Base-by-base conservation (phyloP, 2,329 filamentous ascomycete genomes). In the Leptographium procerum region DNA sequence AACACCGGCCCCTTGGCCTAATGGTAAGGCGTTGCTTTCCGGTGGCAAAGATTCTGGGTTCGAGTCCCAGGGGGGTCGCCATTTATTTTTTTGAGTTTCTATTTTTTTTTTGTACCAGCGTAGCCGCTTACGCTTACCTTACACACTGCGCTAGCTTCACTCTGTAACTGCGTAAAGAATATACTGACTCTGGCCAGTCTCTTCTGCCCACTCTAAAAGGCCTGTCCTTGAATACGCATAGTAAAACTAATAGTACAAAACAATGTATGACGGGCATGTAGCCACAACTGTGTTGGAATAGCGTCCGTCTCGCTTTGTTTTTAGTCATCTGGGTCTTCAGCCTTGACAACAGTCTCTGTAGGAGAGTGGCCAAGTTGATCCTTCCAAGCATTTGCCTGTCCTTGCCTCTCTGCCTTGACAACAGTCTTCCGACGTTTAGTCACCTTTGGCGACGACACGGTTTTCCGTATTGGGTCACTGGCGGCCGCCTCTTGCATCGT, bases 351-450 rank as follows among this genome's bases (percentile, higher is more conserved):
- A 2, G 22, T 11, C 24, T 45, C 45, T 2, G 36, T 31, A 22
- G 33, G 52, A 13, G 52, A 55, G 40, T 33, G 24, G 29, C 51
- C 47, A 45, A 9, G 19, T 14, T 50, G 47, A 7, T n/a, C 36
- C 36, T n/a, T 10, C 13, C 11, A 28, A 26, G 19, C 26, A 36
- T n/a, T 28, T 13, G 14, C 11, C 19, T 28, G 1, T 4, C 16
- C 16, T 19, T 47, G 40, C 34, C 29, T 48, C 28, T 56, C 54
- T 19, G 29, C 26, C 54, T 56, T 56, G 10, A 26, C 52, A 19
- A 13, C 26, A 22, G 57, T 24, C 60, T 69, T 67, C 19, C 58
- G 60, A n/a, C 57, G 47, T 40, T 63, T 63, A 29, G 52, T 52
- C 19, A 55, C 56, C 45, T 55, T 60, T 24, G 56, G 11, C 4